Evolutionary conservation across 805 yeast genomes (phyloP), one percentile per base, ranked within the genome.

Genomic region (Lipomyces mesembrius): DNA sequence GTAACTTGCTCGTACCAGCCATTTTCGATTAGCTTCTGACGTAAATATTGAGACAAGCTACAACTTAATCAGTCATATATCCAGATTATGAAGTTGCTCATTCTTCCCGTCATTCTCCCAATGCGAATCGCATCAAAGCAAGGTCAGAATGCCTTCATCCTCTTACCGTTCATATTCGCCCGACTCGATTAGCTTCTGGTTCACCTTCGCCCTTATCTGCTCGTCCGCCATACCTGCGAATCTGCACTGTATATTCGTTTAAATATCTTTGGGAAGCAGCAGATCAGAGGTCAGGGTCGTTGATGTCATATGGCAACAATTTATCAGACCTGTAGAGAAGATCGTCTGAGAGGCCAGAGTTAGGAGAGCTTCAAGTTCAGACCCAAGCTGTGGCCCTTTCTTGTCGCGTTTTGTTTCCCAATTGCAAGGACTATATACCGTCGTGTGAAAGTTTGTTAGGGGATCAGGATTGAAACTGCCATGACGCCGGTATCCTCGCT

Each of bases 1-100:
- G 85, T 82, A 34, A 93, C 87, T 63, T 88, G 83, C 72, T 91
- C 96, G 67, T 85, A 86, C 98, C 98, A 93, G 5, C 97, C 97
- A 0, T 88, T 83, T 74, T 90, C 89, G 61, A 87, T 83, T 11
- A 93, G 82, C 73, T 85, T 85, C 63, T 87, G 82, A 72, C 86
- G 86, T 66, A 93, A 79, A 59, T 83, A 81, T 43, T 43, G 49
- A 43, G 49, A 43, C 49, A 43, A n/a, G 20, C 49, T 43, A 43
- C 3, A 17, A n/a, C 14, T n/a, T 43, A 7, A 17, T 43, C 25
- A 43, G 49, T 43, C 49, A 43, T 17, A 43, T n/a, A n/a, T 17
- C 34, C 25, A 6, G n/a, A 32, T 5, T 14, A 27, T 17, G 27
- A 57, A 14, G 12, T 22, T 22, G 20, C 20, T 43, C 49, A n/a